phyloP scores from a whole-genome alignment of 495 filamentous ascomycete species.

The Aspergillus avenaceus region DNA sequence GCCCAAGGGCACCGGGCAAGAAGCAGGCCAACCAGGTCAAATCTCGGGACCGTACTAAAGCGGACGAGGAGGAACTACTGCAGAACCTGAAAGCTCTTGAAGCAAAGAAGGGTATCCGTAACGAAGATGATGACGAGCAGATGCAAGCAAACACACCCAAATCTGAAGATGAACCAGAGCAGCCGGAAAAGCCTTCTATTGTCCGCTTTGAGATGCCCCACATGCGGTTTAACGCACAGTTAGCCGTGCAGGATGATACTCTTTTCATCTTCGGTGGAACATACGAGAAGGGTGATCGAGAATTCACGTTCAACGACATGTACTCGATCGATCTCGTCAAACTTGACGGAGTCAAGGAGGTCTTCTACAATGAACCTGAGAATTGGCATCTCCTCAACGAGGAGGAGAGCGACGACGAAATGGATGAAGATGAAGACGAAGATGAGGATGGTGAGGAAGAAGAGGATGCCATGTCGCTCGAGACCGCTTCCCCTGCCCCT shows the following conservation, averaged over 20 bases:
- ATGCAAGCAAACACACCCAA: constrained; percentile 37
- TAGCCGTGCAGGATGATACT: constrained; percentile 87
- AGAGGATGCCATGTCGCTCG: constrained; percentile 39
- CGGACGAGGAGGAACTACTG: constrained; percentile 85
- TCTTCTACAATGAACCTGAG: constrained; percentile 77
- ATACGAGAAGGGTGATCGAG: constrained; percentile 88
- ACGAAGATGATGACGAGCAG: constrained; percentile 54
- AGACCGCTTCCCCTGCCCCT: constrained; percentile 30
- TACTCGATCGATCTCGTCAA: constrained; percentile 88
- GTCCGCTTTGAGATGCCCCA: constrained; percentile 77
- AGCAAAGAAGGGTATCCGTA: constrained; percentile 53
- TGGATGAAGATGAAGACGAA: constrained; percentile 66
- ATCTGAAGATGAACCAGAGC: constrained; percentile 51
- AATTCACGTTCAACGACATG: constrained; percentile 93
- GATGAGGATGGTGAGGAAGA: constrained; percentile 50
- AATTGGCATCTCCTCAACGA: constrained; percentile 78
- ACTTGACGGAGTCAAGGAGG: constrained; percentile 84
- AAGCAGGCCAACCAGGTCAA: constrained; percentile 55
- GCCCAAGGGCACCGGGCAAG: constrained; percentile 57
- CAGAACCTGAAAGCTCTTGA: constrained; percentile 78
- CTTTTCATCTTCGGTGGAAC: constrained; percentile 93
- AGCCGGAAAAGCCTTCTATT: constrained; percentile 42
- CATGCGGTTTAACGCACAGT: constrained; percentile 78
- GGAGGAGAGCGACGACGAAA: constrained; percentile 64
- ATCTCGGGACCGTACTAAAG: constrained; percentile 65